phyloP scores from a whole-genome alignment of 352 stramenopile species.

The Pythium diclinum region DNA sequence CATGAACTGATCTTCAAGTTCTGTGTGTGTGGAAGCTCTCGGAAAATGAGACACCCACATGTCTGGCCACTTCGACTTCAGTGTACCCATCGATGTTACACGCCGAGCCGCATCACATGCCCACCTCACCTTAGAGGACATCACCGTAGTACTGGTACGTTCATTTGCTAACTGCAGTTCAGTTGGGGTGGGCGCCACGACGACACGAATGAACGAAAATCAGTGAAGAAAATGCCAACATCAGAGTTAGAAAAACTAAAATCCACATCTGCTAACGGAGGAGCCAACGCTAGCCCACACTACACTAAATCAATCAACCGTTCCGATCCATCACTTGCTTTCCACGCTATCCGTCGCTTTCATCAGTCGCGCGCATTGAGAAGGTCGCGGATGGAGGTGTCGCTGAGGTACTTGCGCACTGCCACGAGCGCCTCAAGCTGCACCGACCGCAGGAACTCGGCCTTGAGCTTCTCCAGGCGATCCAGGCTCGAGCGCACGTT shows the following conservation, averaged over 20 bases:
- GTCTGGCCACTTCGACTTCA: not conserved
- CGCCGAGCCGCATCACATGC: not conserved
- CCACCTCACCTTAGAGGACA: not conserved
- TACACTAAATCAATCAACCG: not conserved
- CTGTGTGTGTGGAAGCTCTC: slow-evolving; percentile 2
- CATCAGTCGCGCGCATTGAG: slow-evolving; percentile 42
- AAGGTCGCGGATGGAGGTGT: slow-evolving; percentile 62
- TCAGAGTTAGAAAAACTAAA: not conserved
- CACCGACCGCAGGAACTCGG: slow-evolving; percentile 71
- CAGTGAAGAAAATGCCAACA: not conserved
- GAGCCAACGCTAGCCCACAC: not conserved
- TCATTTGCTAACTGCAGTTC: not conserved
- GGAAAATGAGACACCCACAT: not conserved
- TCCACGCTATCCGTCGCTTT: not conserved
- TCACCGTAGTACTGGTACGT: not conserved
- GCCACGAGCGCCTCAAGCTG: slow-evolving; percentile 74
- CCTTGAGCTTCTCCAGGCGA: slow-evolving; percentile 49
- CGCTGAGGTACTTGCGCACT: slow-evolving; percentile 69
- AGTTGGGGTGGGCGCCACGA: not conserved
- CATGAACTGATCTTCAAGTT: slow-evolving; percentile 23
- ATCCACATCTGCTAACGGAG: not conserved
- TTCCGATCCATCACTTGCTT: not conserved
- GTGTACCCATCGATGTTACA: slow-evolving; percentile 1
- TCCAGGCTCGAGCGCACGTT: slow-evolving; percentile 34
- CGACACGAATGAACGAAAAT: slow-evolving; percentile 1